Evolutionary conservation across 805 yeast species (phyloP).

Genomic region (Wickerhamomyces sydowiorum): DNA sequence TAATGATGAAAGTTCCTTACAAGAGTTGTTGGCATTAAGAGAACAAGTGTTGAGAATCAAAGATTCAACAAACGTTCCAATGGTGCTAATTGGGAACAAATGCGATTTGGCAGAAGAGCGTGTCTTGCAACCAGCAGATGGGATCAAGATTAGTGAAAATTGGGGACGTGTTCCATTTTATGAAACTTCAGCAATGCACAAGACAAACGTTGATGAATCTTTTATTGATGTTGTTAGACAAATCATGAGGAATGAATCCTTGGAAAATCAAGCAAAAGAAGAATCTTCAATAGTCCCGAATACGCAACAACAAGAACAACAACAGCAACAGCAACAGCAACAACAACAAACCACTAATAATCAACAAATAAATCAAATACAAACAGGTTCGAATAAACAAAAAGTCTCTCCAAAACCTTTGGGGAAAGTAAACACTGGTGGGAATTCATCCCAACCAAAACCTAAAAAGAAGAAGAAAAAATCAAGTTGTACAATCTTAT

Average conservation of each 20-base stretch:
- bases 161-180: slow-evolving; percentile 90
- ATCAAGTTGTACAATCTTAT: slow-evolving; percentile 20
- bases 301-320: not conserved
- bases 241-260: slow-evolving; percentile 66
- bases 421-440: slow-evolving; percentile 8
- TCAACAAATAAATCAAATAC: not conserved
- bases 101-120: slow-evolving; percentile 77
- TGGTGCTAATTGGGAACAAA: slow-evolving; percentile 89
- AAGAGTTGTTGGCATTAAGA: slow-evolving; percentile 71
- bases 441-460: not conserved
- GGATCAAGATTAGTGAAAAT: slow-evolving; percentile 71
- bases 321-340: not conserved
- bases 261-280: slow-evolving; percentile 9
- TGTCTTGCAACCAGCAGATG: slow-evolving; percentile 73
- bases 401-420: slow-evolving; percentile 9
- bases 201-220: slow-evolving; percentile 86
- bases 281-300: too few species aligned
- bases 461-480: slow-evolving; percentile 22
- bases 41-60: slow-evolving; percentile 84
- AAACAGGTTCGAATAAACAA: not conserved
- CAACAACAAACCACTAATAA: not conserved
- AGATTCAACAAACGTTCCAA: slow-evolving; percentile 71
- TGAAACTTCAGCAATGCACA: slow-evolving; percentile 89
- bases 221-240: slow-evolving; percentile 86
- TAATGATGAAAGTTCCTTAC: slow-evolving; percentile 68